Evolutionary conservation across 164 flowering plant species (phyloP), one percentile per base, ranked within the genome.

Genomic region (Macadamia integrifolia): DNA sequence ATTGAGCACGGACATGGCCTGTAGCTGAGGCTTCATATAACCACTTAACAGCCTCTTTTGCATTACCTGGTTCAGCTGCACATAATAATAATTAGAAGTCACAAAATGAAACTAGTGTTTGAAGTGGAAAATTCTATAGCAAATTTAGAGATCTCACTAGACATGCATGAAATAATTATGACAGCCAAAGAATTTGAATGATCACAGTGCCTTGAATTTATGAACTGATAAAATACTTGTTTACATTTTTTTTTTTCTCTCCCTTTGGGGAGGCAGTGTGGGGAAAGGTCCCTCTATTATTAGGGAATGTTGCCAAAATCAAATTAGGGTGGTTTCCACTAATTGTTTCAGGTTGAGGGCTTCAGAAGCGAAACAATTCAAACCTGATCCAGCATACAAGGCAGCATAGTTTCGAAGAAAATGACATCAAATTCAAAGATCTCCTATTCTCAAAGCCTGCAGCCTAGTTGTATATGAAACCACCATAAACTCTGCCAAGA

Each of bases 1-100:
- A 94, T 72, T 89, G 96, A 35, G 97, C 97, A 62, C 97, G 93
- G 18, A 80, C 83, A 78, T 90, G 78, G 40, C 97, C 95, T 64
- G 83, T 80, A 58, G 32, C 6, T 15, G 97, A 81, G 68, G 97
- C 87, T 73, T 67, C 57, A 63, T 72, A 71, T 60, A 94, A 73
- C 95, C 90, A 94, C 68, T 83, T 85, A 14, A 90, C 80, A 71
- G 97, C 93, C 74, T 86, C 91, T 74, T 81, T 69, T 8, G 69
- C 71, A 42, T 85, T 80, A 40, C 85, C 74, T 65, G 92, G 88
- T 65, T 91, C 87, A 74, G 78, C 98, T 91, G 84, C 83, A 85
- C 42, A 69, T 32, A n/a, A 62, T 10, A 46, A 46, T 0, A n/a
- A n/a, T 53, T 53, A 53, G 6, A 53, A 14, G n/a, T 1, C 57